Evolutionary conservation across 2,329 filamentous ascomycete genomes (phyloP), one percentile per base, ranked within the genome.

Genomic region (Diaporthe vaccinii): DNA sequence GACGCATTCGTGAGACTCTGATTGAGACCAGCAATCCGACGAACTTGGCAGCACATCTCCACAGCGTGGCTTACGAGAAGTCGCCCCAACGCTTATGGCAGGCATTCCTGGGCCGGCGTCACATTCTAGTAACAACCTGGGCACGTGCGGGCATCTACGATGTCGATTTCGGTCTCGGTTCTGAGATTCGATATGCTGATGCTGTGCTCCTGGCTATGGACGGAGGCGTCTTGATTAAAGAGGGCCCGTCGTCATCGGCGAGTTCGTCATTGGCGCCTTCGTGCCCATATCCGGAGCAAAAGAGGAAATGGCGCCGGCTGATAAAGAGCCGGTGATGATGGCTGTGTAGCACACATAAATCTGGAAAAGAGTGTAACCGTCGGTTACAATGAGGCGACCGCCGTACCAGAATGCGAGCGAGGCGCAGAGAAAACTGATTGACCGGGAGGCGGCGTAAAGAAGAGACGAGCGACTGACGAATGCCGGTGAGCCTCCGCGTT

Each of bases 371-470:
- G 85, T 83, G 83, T 97, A 96, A 82, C 97, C 94, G 65, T 85
- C 81, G 74, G 89, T 89, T 28, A 89, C 92, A 72, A 98, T 93
- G 44, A 97, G 87, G 0, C 89, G 93, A 41, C 95, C 94, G 76
- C 95, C 95, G 80, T 96, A 98, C 95, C 95, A 98, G 87, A 98
- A 98, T 3, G 93, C 95, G 6, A 98, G 90, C 0, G 95, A 95
- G 76, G 97, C 93, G 78, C 93, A 95, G 62, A 95, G 87, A 85
- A 98, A 97, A 76, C 94, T 91, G 76, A 97, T 86, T 0, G 94
- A 95, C 84, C 98, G 96, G 0, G 95, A 94, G 2, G 92, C 90
- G 0, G 96, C 95, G 81, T 97, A 98, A 7, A 98, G 90, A 1
- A 89, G 82, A 17, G 94, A 96, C 0, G 94, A 95, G 80, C 92